phyloP scores from a whole-genome alignment of 805 yeast species.

The Cyberlindnera euphorbiae region DNA sequence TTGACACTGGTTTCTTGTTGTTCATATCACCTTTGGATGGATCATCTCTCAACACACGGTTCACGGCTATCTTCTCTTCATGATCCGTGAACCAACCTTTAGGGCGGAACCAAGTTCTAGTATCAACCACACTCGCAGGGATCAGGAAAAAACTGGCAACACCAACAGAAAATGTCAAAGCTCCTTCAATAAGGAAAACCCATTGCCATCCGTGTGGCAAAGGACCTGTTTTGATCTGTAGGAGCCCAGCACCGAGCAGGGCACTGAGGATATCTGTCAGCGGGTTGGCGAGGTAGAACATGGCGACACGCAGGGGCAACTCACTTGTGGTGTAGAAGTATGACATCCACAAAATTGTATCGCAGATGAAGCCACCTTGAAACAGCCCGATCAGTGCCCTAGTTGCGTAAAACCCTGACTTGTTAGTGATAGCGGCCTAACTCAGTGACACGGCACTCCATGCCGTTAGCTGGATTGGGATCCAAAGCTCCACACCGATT shows the following conservation, averaged over 20 bases:
- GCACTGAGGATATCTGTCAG: slow-evolving; percentile 42
- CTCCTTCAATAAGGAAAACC: slow-evolving; percentile 62
- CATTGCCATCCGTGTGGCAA: slow-evolving; percentile 59
- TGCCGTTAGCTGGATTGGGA: slow-evolving; percentile 49
- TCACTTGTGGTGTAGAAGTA: slow-evolving; percentile 61
- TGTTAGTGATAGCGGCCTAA: slow-evolving; percentile 42
- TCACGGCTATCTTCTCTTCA: slow-evolving; percentile 54
- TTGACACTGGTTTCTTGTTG: slow-evolving; percentile 48
- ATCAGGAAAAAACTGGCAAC: slow-evolving; percentile 39
- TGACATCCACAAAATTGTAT: slow-evolving; percentile 56
- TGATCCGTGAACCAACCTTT: slow-evolving; percentile 49
- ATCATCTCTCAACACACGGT: slow-evolving; percentile 56
- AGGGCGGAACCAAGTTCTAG: slow-evolving; percentile 44
- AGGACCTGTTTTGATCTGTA: slow-evolving; percentile 41
- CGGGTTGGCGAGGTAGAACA: slow-evolving; percentile 55
- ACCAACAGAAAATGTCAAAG: slow-evolving; percentile 51
- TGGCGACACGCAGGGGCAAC: slow-evolving; percentile 51
- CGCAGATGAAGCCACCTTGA: slow-evolving; percentile 74
- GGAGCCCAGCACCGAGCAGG: slow-evolving; percentile 49
- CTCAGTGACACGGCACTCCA: slow-evolving; percentile 55
- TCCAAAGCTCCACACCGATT: slow-evolving; percentile 59
- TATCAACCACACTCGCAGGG: slow-evolving; percentile 54
- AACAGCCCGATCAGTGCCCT: slow-evolving; percentile 50
- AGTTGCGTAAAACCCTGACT: slow-evolving; percentile 40
- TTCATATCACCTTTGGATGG: slow-evolving; percentile 63